Percentiles rank a stretch among this genome's conserved stretches.
Conservation (phyloP, 1,139 yeast species). For the Yarrowia galli region DNA sequence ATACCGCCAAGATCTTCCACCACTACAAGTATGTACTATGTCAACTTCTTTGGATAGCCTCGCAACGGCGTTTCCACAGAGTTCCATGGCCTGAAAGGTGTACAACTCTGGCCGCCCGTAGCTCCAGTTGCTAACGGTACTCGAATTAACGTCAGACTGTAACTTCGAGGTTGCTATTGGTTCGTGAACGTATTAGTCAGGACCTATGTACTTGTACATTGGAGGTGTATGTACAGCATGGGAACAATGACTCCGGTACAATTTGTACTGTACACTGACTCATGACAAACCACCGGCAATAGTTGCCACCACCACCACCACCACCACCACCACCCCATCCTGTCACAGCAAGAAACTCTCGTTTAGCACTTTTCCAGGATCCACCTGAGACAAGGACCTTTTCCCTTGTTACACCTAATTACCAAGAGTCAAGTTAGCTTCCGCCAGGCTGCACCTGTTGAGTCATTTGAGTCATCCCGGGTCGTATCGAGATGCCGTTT, state of each 20-base stretch:
- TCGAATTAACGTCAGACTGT: not conserved
- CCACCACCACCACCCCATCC: no score
- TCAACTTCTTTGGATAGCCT: no score
- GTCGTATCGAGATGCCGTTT: slow-evolving; percentile 13
- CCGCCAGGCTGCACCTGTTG: not conserved
- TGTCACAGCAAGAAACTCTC: no score
- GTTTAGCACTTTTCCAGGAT: not conserved
- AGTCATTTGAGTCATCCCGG: slow-evolving; percentile 32
- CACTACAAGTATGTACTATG: no score
- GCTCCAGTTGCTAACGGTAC: not conserved
- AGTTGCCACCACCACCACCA: no score
- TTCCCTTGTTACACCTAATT: no score
- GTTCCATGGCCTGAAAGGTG: not conserved
- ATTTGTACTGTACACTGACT: not conserved
- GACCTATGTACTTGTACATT: no score
- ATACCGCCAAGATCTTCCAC: no score
- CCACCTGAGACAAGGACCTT: not conserved
- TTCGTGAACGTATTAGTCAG: not conserved
- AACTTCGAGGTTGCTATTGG: slow-evolving; percentile 4
- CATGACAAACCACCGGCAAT: no score
- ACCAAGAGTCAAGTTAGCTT: not conserved
- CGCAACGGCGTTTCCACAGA: not conserved
- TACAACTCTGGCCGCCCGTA: not conserved
- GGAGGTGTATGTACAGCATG: not conserved
- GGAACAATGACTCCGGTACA: no score